Conservation (phyloP, 2,329 filamentous ascomycete genomes). For the Penicillium vulpinum region DNA sequence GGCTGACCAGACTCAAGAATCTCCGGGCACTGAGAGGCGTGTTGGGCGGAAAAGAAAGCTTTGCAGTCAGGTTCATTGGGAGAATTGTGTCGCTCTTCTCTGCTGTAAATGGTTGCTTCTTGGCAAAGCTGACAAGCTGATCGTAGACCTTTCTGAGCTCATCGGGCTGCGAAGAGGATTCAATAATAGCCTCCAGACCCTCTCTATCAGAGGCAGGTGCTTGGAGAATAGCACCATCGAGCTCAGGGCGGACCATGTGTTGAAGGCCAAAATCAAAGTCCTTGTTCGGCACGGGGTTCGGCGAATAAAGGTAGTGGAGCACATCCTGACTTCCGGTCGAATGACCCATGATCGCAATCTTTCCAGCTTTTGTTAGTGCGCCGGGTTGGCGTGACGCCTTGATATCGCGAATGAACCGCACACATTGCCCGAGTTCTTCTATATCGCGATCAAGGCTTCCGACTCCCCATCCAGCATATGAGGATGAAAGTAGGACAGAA, state of each 20-base stretch:
- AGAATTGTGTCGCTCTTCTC: slow-evolving; percentile 32
- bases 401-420: slow-evolving; percentile 50
- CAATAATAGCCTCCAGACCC: slow-evolving; percentile 46
- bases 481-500: slow-evolving; percentile 53
- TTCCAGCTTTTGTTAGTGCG: slow-evolving; percentile 36
- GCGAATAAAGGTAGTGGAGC: slow-evolving; percentile 60
- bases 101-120: slow-evolving; percentile 25
- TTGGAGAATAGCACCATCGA: slow-evolving; percentile 79
- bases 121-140: slow-evolving; percentile 38
- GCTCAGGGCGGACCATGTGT: slow-evolving; percentile 47
- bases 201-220: slow-evolving; percentile 78
- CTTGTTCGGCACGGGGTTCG: slow-evolving; percentile 40
- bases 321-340: slow-evolving; percentile 69
- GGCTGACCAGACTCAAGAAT: slow-evolving; percentile 58
- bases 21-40: slow-evolving; percentile 57
- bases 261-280: slow-evolving; percentile 27
- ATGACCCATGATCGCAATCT: slow-evolving; percentile 68
- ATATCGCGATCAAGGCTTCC: slow-evolving; percentile 56
- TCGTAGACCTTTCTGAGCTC: slow-evolving; percentile 32
- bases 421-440: slow-evolving; percentile 53
- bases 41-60: slow-evolving; percentile 32
- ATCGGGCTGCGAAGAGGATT: slow-evolving; percentile 13
- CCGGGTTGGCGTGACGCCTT: slow-evolving; percentile 26
- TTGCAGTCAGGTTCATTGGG: slow-evolving; percentile 36
- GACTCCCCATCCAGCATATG: slow-evolving; percentile 57